Conservation (phyloP, 371 early-diverging fungal genomes). For the Caulochytrium protostelioides region DNA sequence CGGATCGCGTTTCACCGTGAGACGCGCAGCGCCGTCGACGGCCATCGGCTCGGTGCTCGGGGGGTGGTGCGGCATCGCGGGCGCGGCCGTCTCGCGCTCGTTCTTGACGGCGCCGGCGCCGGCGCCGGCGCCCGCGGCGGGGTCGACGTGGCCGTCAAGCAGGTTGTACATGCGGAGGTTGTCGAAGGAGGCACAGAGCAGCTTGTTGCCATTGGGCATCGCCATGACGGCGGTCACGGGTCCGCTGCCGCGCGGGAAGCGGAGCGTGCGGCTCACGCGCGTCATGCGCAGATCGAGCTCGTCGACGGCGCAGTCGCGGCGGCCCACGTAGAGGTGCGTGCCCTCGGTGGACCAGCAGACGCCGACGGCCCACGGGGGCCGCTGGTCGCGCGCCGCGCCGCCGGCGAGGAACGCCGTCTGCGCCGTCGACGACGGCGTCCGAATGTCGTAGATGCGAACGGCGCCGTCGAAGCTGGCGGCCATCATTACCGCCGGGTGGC, state of each 20-base stretch:
- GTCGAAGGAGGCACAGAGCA: slow-evolving; percentile 74
- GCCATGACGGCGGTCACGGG: slow-evolving; percentile 55
- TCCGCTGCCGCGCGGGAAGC: slow-evolving; percentile 75
- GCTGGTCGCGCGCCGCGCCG: no score
- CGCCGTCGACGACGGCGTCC: slow-evolving; percentile 34
- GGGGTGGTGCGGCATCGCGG: no score
- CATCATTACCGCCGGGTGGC: slow-evolving; percentile 39
- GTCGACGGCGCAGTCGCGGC: slow-evolving; percentile 71
- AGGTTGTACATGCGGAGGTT: slow-evolving; percentile 81
- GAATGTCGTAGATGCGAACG: slow-evolving; percentile 55
- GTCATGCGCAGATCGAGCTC: slow-evolving; percentile 60
- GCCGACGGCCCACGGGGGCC: no score
- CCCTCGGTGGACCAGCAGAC: no score
- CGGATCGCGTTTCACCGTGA: no score
- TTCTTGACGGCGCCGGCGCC: no score
- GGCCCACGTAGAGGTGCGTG: slow-evolving; percentile 41
- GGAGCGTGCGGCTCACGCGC: slow-evolving; percentile 39
- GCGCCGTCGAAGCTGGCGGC: slow-evolving; percentile 71
- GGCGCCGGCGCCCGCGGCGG: no score
- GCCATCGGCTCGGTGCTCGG: no score
- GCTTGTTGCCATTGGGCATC: slow-evolving; percentile 56
- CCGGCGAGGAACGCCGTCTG: no score
- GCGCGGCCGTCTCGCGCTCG: no score
- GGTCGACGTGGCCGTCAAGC: no score
- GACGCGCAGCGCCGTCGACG: no score